Conservation (phyloP, 2,329 filamentous ascomycete species). For the Emmonsia crescens region DNA sequence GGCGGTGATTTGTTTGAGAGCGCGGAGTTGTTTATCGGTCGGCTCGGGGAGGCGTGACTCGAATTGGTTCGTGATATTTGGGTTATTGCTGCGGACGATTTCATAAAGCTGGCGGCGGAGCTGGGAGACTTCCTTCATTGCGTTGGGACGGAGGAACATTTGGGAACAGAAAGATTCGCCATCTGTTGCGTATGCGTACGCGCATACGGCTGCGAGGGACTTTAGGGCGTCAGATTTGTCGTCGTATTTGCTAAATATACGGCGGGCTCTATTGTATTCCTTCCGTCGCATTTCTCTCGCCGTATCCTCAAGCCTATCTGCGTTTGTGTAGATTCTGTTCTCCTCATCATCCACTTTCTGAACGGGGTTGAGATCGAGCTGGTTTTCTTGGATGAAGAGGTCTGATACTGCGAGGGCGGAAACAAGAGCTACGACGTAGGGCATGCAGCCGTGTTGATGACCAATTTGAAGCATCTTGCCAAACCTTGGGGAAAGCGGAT, state of each 20-base stretch:
- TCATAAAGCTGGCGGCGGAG: conserved; percentile 73
- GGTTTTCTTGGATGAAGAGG: conserved; percentile 71
- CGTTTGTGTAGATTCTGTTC: conserved; percentile 44
- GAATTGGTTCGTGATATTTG: conserved; percentile 34
- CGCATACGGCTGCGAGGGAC: conserved; percentile 75
- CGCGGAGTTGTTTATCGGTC: conserved; percentile 59
- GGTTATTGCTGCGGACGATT: conserved; percentile 65
- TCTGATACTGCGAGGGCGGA: conserved; percentile 81
- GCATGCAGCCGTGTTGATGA: conserved; percentile 67
- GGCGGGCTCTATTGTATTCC: conserved; percentile 61
- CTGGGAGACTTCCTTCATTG: conserved; percentile 73
- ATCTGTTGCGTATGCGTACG: conserved; percentile 63
- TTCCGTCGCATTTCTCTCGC: conserved; percentile 54
- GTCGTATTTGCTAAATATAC: conserved; percentile 69
- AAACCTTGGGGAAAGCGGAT: conserved; percentile 82
- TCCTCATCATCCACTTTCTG: conserved; percentile 31
- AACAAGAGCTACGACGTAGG: conserved; percentile 79
- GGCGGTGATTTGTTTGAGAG: conserved; percentile 82
- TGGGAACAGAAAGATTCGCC: conserved; percentile 63
- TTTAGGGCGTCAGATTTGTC: conserved; percentile 82
- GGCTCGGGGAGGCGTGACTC: conserved; percentile 45
- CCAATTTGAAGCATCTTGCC: conserved; percentile 86
- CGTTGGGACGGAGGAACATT: conserved; percentile 80
- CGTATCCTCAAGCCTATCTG: conserved; percentile 62
- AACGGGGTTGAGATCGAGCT: conserved; percentile 53